These are phyloP conservation scores for Acrodontium crateriforme DNA, from an alignment of 2,329 filamentous ascomycete species.

Conservation along the genomic window DNA sequence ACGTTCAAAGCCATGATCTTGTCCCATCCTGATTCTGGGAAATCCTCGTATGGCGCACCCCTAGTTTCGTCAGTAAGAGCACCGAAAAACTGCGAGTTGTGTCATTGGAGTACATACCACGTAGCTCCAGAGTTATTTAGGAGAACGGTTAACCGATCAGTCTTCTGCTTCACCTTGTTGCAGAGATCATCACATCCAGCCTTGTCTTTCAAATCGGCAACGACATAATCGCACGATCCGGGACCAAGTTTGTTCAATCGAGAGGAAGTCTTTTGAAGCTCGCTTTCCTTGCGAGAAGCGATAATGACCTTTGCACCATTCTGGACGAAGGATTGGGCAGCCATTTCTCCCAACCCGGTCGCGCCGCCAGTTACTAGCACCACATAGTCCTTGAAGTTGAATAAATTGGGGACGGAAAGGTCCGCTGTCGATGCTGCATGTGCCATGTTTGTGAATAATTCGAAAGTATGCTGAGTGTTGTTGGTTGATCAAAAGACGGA, in stretches of 20 bases:
- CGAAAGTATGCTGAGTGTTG: no score
- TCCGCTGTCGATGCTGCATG: conserved; percentile 18
- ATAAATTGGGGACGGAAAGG: conserved; percentile 17
- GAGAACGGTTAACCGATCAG: conserved; percentile 32
- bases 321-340: conserved; percentile 32
- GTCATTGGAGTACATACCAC: conserved; percentile 10
- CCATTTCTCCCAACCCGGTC: conserved; percentile 34
- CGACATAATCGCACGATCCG: conserved; percentile 33
- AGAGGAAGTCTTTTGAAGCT: conserved; percentile 29
- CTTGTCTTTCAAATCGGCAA: conserved; percentile 31
- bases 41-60: conserved; percentile 44
- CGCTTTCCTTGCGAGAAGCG: conserved; percentile 31
- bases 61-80: conserved; percentile 2
- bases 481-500: no score
- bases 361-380: conserved; percentile 33
- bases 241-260: conserved; percentile 30
- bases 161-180: conserved; percentile 30
- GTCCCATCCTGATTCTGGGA: conserved; percentile 44
- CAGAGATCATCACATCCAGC: conserved; percentile 28
- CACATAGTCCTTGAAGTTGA: conserved; percentile 24
- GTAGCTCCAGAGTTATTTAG: conserved; percentile 34
- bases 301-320: conserved; percentile 28
- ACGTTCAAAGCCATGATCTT: conserved; percentile 34
- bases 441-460: conserved; percentile 18
- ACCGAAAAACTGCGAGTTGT: background rate